Evolutionary conservation across 1,284 basidiomycete genomes (phyloP).

Genomic region (Leccinum subspadiceum): DNA sequence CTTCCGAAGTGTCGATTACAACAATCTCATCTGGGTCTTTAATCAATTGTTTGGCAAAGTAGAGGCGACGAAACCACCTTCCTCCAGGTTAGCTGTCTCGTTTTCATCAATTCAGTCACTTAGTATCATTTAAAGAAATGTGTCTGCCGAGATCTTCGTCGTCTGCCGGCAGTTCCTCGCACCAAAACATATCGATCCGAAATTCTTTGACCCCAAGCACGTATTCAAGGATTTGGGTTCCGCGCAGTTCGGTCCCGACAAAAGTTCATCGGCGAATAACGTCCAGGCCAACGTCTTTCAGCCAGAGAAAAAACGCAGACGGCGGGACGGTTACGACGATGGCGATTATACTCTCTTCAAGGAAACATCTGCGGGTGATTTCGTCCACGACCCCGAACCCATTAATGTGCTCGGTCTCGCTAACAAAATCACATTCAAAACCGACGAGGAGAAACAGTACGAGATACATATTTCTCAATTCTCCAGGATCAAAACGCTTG

Average conservation of each 20-base stretch:
- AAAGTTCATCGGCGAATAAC: conserved; percentile 55
- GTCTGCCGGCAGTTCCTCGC: conserved; percentile 96
- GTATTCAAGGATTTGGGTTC: conserved; percentile 92
- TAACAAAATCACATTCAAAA: conserved; percentile 82
- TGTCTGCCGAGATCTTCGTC: conserved; percentile 99
- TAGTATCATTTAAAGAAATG: conserved; percentile 64
- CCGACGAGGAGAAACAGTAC: conserved; percentile 83
- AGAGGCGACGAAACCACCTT: conserved; percentile 98
- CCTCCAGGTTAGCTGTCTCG: conserved; percentile 69
- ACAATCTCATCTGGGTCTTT: conserved; percentile 99
- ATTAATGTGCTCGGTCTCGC: conserved; percentile 79
- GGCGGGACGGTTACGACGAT: conserved; percentile 95
- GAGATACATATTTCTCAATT: conserved; percentile 23
- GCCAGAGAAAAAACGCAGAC: conserved; percentile 93
- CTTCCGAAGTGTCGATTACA: conserved; percentile 98
- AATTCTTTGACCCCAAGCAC: conserved; percentile 96
- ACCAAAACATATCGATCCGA: conserved; percentile 95
- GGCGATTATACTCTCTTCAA: conserved; percentile 93
- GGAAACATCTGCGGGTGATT: conserved; percentile 70
- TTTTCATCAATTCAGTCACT: conserved; percentile 1
- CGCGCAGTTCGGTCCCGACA: conserved; percentile 47
- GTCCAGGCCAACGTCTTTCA: conserved; percentile 90
- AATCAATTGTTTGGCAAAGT: conserved; percentile 95
- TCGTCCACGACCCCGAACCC: conserved; percentile 72
- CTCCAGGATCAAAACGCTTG: conserved; percentile 6